These are phyloP conservation scores for Orbilia brochopaga DNA, from an alignment of 2,329 filamentous ascomycete genomes.

Conservation along the genomic window DNA sequence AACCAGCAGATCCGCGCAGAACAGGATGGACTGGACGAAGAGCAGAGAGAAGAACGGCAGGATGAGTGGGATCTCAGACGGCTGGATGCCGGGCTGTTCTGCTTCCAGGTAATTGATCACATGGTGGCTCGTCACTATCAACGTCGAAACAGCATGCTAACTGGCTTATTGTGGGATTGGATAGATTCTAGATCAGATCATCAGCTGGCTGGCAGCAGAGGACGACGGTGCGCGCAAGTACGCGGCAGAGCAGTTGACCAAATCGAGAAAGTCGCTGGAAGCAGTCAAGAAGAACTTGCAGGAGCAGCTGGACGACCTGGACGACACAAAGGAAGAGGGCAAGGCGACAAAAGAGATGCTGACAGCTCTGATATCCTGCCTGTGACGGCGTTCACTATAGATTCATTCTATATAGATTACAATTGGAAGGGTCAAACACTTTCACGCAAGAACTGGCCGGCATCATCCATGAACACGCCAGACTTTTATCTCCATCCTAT, in stretches of 20 bases:
- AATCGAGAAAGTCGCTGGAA: slow-evolving; percentile 70
- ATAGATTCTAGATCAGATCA: slow-evolving; percentile 74
- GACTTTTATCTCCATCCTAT: slow-evolving; percentile 29
- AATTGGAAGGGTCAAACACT: no score
- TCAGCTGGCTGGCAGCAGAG: slow-evolving; percentile 92
- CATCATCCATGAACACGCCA: background rate
- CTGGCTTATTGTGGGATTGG: slow-evolving; percentile 8
- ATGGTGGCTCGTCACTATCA: background rate
- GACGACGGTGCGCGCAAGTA: slow-evolving; percentile 74
- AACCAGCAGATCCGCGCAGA: slow-evolving; percentile 69
- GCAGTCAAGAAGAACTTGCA: slow-evolving; percentile 72
- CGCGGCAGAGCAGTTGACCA: slow-evolving; percentile 69
- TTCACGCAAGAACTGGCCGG: no score
- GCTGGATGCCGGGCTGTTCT: slow-evolving; percentile 83
- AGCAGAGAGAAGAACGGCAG: slow-evolving; percentile 63
- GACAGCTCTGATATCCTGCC: slow-evolving; percentile 64
- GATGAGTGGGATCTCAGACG: slow-evolving; percentile 76
- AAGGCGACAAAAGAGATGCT: slow-evolving; percentile 69
- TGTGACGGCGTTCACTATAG: slow-evolving; percentile 52
- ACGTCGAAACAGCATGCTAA: background rate
- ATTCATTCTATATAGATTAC: slow-evolving; percentile 48
- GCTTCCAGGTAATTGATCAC: slow-evolving; percentile 67
- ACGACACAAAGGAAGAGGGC: slow-evolving; percentile 63
- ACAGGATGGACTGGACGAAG: slow-evolving; percentile 63
- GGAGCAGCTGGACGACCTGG: slow-evolving; percentile 69